Conservation (phyloP, 495 filamentous ascomycete genomes). For the Staphylotrichum longicolle region DNA sequence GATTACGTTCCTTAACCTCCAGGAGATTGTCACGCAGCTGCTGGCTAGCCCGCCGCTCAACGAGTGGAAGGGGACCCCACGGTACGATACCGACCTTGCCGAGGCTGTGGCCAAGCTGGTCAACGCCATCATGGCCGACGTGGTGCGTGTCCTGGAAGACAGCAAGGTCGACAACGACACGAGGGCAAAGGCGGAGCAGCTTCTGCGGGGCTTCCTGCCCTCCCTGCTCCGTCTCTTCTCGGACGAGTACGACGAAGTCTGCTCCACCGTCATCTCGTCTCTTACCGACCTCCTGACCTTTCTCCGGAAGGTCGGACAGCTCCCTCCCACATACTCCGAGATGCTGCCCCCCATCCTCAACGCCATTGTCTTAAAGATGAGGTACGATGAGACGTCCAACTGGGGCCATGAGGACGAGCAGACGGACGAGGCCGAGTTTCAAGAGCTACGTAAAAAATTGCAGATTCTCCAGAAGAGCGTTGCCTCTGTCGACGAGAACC, state of each 20-base stretch:
- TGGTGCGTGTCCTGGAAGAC: slow-evolving; percentile 71
- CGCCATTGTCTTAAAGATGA: slow-evolving; percentile 91
- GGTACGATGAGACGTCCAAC: slow-evolving; percentile 87
- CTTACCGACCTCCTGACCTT: slow-evolving; percentile 86
- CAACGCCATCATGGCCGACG: slow-evolving; percentile 80
- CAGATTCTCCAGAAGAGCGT: slow-evolving; percentile 88
- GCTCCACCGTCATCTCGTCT: slow-evolving; percentile 87
- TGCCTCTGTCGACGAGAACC: slow-evolving; percentile 74
- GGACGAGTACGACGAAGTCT: slow-evolving; percentile 97
- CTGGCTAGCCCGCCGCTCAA: slow-evolving; percentile 74
- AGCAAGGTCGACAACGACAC: slow-evolving; percentile 52
- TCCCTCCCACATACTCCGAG: slow-evolving; percentile 65
- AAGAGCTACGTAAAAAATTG: slow-evolving; percentile 84
- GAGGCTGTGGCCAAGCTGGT: slow-evolving; percentile 95
- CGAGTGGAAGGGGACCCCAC: slow-evolving; percentile 70
- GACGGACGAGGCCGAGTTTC: slow-evolving; percentile 98
- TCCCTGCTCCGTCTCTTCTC: slow-evolving; percentile 88
- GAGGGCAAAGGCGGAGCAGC: slow-evolving; percentile 63
- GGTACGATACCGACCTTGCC: slow-evolving; percentile 91
- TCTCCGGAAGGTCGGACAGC: slow-evolving; percentile 69
- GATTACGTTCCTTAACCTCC: slow-evolving; percentile 84
- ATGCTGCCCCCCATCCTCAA: slow-evolving; percentile 85
- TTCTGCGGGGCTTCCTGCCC: slow-evolving; percentile 78
- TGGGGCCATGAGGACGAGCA: slow-evolving; percentile 95
- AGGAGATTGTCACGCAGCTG: slow-evolving; percentile 75